Evolutionary conservation across 176 grass and related monocot genomes (phyloP).

Genomic region (Ensete ventricosum): DNA sequence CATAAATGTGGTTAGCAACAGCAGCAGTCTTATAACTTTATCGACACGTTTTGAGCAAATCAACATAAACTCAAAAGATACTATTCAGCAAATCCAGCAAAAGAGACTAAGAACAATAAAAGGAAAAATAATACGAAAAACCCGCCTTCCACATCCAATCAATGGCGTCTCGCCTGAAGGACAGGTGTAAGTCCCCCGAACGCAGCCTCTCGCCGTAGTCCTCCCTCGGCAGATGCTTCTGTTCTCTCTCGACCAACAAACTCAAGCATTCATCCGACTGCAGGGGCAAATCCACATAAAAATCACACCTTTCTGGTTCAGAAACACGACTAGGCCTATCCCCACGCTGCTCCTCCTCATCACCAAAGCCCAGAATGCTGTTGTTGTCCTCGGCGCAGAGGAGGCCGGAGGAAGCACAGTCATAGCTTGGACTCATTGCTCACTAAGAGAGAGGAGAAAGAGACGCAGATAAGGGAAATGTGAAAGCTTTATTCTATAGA

Average conservation of each 20-base stretch:
- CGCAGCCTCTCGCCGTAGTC: slow-evolving; percentile 50
- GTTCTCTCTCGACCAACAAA: slow-evolving; percentile 40
- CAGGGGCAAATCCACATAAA: slow-evolving; percentile 38
- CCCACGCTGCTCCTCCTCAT: slow-evolving; percentile 16
- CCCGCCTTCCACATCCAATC: slow-evolving; percentile 88
- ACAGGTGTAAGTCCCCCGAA: slow-evolving; percentile 31
- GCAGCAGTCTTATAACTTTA: too few relatives aligned
- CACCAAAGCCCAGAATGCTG: slow-evolving; percentile 49
- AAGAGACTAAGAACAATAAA: not conserved
- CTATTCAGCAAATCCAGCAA: not conserved
- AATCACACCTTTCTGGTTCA: slow-evolving; percentile 17
- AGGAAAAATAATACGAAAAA: slow-evolving; percentile 4
- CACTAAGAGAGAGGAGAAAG: not conserved
- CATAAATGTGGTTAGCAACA: too few relatives aligned
- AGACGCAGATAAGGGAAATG: not conserved
- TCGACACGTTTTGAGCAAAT: too few relatives aligned
- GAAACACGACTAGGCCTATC: not conserved
- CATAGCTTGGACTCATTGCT: slow-evolving; percentile 55
- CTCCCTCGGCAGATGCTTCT: slow-evolving; percentile 43
- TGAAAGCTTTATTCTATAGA: not conserved
- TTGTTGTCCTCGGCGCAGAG: slow-evolving; percentile 72
- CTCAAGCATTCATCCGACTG: slow-evolving; percentile 62
- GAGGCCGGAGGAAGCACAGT: slow-evolving; percentile 51
- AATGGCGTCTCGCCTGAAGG: slow-evolving; percentile 45
- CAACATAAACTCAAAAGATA: too few relatives aligned